Percentiles rank a stretch among this genome's conserved stretches.
These are phyloP conservation scores for Tetrapisispora iriomotensis DNA, from an alignment of 805 yeast species.

Conservation along the genomic window DNA sequence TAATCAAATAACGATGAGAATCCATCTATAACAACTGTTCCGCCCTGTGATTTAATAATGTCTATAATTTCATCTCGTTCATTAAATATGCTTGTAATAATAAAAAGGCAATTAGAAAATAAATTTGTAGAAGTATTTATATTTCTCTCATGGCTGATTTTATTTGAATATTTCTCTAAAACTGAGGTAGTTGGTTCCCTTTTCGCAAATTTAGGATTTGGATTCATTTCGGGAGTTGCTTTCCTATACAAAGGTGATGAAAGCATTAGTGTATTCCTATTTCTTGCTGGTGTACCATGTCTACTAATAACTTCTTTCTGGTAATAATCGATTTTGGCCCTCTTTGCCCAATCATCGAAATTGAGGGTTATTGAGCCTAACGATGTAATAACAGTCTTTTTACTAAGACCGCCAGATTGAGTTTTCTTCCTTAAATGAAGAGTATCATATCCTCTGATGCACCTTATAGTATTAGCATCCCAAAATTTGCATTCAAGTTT, in stretches of 20 bases:
- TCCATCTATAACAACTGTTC: constrained; percentile 30
- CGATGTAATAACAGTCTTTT: constrained; percentile 14
- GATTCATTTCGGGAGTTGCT: no score
- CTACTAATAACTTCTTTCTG: constrained; percentile 3
- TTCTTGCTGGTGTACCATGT: constrained; percentile 16
- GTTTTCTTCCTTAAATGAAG: constrained; percentile 31
- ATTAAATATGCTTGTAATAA: constrained; percentile 29
- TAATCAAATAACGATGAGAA: constrained; percentile 23
- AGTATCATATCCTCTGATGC: constrained; percentile 53
- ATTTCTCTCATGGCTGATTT: no score
- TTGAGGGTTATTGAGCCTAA: constrained; percentile 28
- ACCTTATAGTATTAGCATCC: constrained; percentile 31
- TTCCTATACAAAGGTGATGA: constrained; percentile 8
- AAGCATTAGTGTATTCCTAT: constrained; percentile 9
- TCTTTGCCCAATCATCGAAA: constrained; percentile 28
- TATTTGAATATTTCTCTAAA: neutral
- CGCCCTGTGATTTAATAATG: constrained; percentile 37
- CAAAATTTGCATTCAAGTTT: constrained; percentile 33
- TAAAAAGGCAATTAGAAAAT: constrained; percentile 32
- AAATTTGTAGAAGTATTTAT: constrained; percentile 8
- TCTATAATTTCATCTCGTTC: constrained; percentile 27
- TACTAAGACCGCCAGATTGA: constrained; percentile 13
- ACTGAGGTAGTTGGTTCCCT: neutral
- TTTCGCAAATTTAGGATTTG: no score
- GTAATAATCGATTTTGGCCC: constrained; percentile 19